These are phyloP conservation scores for Quercus suber DNA, from an alignment of 306 rosid genomes.

Conservation along the genomic window DNA sequence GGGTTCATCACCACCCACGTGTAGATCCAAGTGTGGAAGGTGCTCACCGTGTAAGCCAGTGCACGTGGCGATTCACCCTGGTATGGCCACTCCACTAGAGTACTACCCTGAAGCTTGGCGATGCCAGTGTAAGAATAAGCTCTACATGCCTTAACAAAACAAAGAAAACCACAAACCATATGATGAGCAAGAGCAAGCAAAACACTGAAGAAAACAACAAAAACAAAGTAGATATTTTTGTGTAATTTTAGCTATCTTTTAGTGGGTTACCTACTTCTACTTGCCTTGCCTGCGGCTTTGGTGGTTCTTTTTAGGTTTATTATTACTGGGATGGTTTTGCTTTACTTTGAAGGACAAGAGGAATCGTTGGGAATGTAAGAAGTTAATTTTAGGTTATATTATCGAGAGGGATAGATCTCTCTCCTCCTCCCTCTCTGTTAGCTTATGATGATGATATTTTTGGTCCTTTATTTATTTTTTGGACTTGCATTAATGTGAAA, in stretches of 20 bases:
- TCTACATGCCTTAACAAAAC: slow-evolving; percentile 61
- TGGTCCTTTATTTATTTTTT: background rate
- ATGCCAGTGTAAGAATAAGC: slow-evolving; percentile 82
- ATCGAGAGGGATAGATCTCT: slow-evolving; percentile 26
- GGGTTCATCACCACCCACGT: slow-evolving; percentile 84
- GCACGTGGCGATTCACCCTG: slow-evolving; percentile 83
- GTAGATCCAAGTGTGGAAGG: slow-evolving; percentile 80
- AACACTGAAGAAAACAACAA: background rate
- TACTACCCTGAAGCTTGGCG: slow-evolving; percentile 99
- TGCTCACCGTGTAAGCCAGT: slow-evolving; percentile 80
- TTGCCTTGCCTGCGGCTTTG: slow-evolving; percentile 8
- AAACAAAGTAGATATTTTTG: background rate
- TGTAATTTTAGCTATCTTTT: slow-evolving; percentile 11
- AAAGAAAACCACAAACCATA: background rate
- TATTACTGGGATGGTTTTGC: background rate
- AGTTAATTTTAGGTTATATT: slow-evolving; percentile 37
- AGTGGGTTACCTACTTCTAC: slow-evolving; percentile 1
- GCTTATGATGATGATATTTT: background rate
- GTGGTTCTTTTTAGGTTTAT: slow-evolving; percentile 6
- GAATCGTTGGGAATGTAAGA: slow-evolving; percentile 58
- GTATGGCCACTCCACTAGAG: slow-evolving; percentile 67
- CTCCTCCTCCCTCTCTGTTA: background rate
- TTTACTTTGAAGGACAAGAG: slow-evolving; percentile 26
- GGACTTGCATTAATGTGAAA: slow-evolving; percentile 4
- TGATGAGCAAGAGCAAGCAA: background rate